A percentile compares a stretch with the other conserved stretches of the same genome.
Evolutionary conservation across 305 asterid genomes (phyloP).

Genomic region (Rubia balearica): DNA sequence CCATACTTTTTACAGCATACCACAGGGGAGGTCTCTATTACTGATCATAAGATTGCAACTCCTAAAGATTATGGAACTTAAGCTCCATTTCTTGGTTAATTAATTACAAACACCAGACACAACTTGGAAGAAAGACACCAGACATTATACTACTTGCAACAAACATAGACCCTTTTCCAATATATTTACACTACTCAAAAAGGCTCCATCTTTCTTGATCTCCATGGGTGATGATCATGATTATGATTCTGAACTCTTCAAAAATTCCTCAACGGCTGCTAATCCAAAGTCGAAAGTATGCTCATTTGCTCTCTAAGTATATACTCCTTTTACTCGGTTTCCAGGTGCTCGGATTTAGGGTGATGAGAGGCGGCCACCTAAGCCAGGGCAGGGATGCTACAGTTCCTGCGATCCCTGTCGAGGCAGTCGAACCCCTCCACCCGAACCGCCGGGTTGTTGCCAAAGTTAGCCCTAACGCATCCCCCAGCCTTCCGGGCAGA

Average conservation of each 20-base stretch:
- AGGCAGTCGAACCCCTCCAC: constrained; percentile 95
- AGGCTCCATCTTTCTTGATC: constrained; percentile 16
- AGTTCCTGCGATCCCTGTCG: constrained; percentile 81
- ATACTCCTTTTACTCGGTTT: neutral
- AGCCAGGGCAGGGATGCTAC: constrained; percentile 94
- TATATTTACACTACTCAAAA: constrained; percentile 51
- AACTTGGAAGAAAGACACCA: constrained; percentile 21
- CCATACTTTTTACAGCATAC: constrained; percentile 44
- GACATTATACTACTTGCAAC: constrained; percentile 20
- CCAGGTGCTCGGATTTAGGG: neutral
- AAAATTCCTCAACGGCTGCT: constrained; percentile 16
- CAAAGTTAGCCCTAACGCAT: constrained; percentile 70
- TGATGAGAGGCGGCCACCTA: constrained; percentile 9
- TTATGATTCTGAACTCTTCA: constrained; percentile 29
- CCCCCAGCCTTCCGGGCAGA: constrained; percentile 66
- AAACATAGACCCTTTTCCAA: constrained; percentile 28
- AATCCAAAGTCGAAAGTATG: constrained; percentile 23
- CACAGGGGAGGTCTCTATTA: constrained; percentile 35
- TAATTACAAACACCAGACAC: constrained; percentile 28
- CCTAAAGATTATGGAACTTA: constrained; percentile 17
- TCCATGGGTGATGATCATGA: neutral
- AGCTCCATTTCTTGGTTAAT: constrained; percentile 17
- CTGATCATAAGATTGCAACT: constrained; percentile 5
- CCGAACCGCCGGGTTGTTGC: constrained; percentile 85
- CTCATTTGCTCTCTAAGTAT: constrained; percentile 18